Evolutionary conservation across 2,329 filamentous ascomycete species (phyloP).

Genomic region (Cladosporium sp.): DNA sequence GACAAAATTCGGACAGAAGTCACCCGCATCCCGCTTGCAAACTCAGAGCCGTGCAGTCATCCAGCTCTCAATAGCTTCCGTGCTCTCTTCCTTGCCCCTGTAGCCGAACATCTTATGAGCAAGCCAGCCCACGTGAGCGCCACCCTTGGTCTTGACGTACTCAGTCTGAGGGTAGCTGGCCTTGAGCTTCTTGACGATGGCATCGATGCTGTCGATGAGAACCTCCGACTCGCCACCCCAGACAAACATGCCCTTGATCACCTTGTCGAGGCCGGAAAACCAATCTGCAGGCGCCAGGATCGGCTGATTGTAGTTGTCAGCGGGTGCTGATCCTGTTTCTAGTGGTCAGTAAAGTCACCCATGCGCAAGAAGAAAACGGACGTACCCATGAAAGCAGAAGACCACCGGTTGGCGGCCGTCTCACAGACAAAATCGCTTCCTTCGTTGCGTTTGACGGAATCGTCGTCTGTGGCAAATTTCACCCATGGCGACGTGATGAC

Average conservation of each 20-base stretch:
- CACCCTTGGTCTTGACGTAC: conserved; percentile 22
- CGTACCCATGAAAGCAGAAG: conserved; percentile 41
- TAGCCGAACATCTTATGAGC: conserved; percentile 36
- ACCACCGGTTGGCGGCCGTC: conserved; percentile 41
- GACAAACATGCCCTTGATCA: conserved; percentile 45
- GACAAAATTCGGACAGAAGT: too few species aligned
- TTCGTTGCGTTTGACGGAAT: conserved; percentile 40
- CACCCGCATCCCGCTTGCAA: not conserved
- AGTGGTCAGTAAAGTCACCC: not conserved
- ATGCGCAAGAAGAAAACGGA: not conserved
- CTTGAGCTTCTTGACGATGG: conserved; percentile 44
- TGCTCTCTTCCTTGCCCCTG: conserved; percentile 31
- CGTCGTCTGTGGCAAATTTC: conserved; percentile 42
- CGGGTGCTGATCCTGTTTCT: conserved; percentile 12
- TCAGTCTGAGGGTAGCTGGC: conserved; percentile 32
- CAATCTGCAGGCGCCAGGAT: conserved; percentile 44
- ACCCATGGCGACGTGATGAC: conserved; percentile 56
- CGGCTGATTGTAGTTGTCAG: conserved; percentile 51
- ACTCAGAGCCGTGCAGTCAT: conserved; percentile 30
- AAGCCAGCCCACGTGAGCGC: conserved; percentile 32
- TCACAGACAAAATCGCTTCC: conserved; percentile 47
- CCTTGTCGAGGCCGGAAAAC: conserved; percentile 45
- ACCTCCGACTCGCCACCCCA: conserved; percentile 52
- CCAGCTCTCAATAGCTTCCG: conserved; percentile 34
- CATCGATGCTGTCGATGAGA: conserved; percentile 49